These are phyloP conservation scores for Candida mattraensis DNA, from an alignment of 805 yeast genomes.

Conservation along the genomic window DNA sequence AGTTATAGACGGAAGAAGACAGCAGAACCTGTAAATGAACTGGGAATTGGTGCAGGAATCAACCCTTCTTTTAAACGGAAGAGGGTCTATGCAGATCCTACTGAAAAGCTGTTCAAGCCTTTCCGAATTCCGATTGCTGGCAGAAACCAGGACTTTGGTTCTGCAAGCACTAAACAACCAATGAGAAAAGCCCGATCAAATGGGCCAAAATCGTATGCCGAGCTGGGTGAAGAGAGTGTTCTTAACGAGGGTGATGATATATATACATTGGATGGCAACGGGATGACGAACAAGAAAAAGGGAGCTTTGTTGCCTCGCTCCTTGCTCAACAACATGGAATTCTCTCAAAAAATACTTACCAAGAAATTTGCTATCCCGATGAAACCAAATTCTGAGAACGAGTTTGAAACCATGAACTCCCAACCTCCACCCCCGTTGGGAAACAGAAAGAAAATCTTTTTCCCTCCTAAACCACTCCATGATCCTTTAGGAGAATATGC, in stretches of 20 bases:
- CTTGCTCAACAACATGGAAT: conserved; percentile 40
- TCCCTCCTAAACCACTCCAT: conserved; percentile 90
- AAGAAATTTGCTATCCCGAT: conserved; percentile 65
- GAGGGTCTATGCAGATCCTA: conserved; percentile 52
- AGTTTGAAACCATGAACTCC: conserved; percentile 25
- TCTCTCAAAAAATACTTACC: conserved; percentile 41
- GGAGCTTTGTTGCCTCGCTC: conserved; percentile 66
- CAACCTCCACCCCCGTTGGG: conserved; percentile 81
- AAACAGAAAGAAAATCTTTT: conserved; percentile 61
- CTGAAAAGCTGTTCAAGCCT: conserved; percentile 57
- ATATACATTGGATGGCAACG: conserved; percentile 31
- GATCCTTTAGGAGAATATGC: conserved; percentile 95
- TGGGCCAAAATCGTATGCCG: conserved; percentile 42
- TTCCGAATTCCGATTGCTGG: conserved; percentile 61
- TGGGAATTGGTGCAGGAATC: conserved; percentile 73
- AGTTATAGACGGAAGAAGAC: conserved; percentile 7
- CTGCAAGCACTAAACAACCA: conserved; percentile 10
- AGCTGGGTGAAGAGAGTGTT: conserved; percentile 32
- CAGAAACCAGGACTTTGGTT: too few species aligned
- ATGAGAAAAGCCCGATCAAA: conserved; percentile 30
- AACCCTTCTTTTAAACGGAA: conserved; percentile 57
- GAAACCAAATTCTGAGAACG: conserved; percentile 39
- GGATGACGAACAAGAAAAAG: conserved; percentile 41
- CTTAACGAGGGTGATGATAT: conserved; percentile 23
- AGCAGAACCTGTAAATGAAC: conserved; percentile 33